phyloP scores from a whole-genome alignment of 2,329 filamentous ascomycete species.

The Neopestalotiopsis sp. region DNA sequence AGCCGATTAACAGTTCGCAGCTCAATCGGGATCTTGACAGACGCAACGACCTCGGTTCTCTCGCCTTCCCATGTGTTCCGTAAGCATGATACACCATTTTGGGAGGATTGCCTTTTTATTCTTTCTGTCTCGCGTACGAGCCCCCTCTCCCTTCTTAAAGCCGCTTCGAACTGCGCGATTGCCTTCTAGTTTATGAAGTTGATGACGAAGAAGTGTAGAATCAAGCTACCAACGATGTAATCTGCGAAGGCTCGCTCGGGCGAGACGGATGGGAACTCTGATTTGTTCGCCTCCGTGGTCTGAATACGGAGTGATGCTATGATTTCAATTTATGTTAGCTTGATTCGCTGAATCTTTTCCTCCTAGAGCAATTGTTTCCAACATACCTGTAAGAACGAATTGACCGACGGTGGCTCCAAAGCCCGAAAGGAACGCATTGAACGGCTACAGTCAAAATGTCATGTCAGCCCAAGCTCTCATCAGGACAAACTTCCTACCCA shows the following conservation, averaged over 20 bases:
- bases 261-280: slow-evolving; percentile 77
- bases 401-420: slow-evolving; percentile 95
- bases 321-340: slow-evolving; percentile 19
- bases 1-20: not conserved
- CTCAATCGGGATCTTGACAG: not conserved
- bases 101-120: not conserved
- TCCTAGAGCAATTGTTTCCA: not conserved
- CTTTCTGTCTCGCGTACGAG: not conserved
- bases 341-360: no score
- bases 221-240: slow-evolving; percentile 91
- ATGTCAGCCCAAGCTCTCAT: not conserved
- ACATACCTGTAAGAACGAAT: slow-evolving; percentile 89
- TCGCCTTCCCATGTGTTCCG: not conserved
- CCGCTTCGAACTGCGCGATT: not conserved
- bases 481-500: no score
- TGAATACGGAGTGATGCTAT: slow-evolving; percentile 84
- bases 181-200: slow-evolving; percentile 96
- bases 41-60: not conserved
- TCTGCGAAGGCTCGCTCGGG: slow-evolving; percentile 95
- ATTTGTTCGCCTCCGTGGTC: slow-evolving; percentile 82
- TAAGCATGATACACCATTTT: not conserved
- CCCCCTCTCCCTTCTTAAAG: not conserved
- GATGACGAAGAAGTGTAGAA: slow-evolving; percentile 98
- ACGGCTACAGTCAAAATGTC: slow-evolving; percentile 66
- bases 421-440: slow-evolving; percentile 97